Evolutionary conservation across 805 yeast species (phyloP), one percentile per base, ranked within the genome.

Genomic region (Kuraishia capsulata): DNA sequence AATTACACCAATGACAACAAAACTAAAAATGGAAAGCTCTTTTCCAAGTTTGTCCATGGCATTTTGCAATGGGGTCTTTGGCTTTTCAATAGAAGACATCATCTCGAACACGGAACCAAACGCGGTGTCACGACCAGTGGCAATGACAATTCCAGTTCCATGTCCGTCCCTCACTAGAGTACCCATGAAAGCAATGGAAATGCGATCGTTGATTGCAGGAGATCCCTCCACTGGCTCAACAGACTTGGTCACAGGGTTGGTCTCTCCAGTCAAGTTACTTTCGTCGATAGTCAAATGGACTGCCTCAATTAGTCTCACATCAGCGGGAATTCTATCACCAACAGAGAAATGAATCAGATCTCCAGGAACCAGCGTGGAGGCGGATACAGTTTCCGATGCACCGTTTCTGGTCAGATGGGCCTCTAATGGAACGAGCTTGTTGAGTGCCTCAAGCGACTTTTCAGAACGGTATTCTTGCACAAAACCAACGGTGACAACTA

Each of bases 321-420:
- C 99, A 0, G 98, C 98, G 1, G 99, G 98, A 39, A 92, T 81
- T 48, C 96, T 72, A 61, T 92, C 99, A 48, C 99, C 99, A 38
- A 88, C 89, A 33, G 79, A 61, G 50, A 92, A 85, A 48, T 80
- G 82, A 30, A 92, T 95, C 51, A 92, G 61, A 58, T 92, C 99
- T 42, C 99, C 99, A 4, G 98, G 97, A 18, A 92, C 99, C 43
- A 92, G 71, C 32, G 75, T 73, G 0, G 89, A 73, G 0, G 98
- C 98, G 44, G 90, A 64, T 5, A 85, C 87, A n/a, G 82, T 77
- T 37, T 83, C 80, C 8, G 85, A 76, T 42, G 76, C 71, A 10
- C 88, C 89, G 50, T 76, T 79, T 59, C 99, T 73, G 9, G 94
- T 81, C 36, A 92, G 71, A 56, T 90, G 92, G 28, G 97, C 95